Evolutionary conservation across 1,284 basidiomycete genomes (phyloP).

Genomic region (Cystobasidium slooffiae): DNA sequence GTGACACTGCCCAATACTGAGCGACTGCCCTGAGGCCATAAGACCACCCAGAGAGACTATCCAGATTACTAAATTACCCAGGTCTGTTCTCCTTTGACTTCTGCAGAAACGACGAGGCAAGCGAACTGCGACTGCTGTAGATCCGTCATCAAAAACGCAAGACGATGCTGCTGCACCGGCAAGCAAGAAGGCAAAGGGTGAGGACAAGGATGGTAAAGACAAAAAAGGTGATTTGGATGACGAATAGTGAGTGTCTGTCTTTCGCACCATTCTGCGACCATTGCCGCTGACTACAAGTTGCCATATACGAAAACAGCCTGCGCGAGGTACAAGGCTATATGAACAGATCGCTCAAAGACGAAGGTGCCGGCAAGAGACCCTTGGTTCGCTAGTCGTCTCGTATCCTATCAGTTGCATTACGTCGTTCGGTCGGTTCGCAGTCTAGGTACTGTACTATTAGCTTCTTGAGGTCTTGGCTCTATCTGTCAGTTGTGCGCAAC

Average conservation of each 20-base stretch:
- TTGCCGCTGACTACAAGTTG: background rate
- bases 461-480: no score
- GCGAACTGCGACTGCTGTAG: slow-evolving; percentile 26
- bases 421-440: no score
- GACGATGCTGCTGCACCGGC: slow-evolving; percentile 1
- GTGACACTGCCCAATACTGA: background rate
- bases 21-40: background rate
- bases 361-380: slow-evolving; percentile 40
- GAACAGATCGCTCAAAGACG: slow-evolving; percentile 30
- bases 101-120: slow-evolving; percentile 40
- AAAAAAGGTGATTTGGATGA: slow-evolving; percentile 21
- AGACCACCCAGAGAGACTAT: background rate
- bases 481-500: no score
- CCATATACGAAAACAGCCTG: background rate
- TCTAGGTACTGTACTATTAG: no score
- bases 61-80: background rate
- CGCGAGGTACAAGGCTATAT: slow-evolving; percentile 19
- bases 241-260: no score
- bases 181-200: slow-evolving; percentile 29
- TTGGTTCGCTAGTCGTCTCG: slow-evolving; percentile 14
- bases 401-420: no score
- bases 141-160: background rate
- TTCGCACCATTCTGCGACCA: no score
- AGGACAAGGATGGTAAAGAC: slow-evolving; percentile 1
- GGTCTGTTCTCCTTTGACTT: background rate